These are phyloP conservation scores for Fusarium equiseti DNA, from an alignment of 2,329 filamentous ascomycete species.

Conservation along the genomic window DNA sequence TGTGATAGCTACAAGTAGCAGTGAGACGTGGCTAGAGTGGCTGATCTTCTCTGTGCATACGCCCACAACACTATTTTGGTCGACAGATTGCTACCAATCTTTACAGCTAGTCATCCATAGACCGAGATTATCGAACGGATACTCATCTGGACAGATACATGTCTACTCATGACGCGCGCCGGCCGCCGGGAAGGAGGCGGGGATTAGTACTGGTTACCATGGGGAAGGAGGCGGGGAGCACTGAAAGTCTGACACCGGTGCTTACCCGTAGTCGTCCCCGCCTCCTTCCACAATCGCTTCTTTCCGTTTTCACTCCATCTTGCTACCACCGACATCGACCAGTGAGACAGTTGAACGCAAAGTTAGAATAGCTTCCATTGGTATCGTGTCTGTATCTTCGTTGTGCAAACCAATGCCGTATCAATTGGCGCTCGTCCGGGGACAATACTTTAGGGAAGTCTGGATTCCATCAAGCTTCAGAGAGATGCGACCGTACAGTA, in stretches of 20 bases:
- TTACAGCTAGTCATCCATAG: not conserved
- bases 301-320: fast-evolving
- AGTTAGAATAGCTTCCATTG: too few species aligned
- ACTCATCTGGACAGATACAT: not conserved
- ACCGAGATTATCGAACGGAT: not conserved
- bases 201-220: too few species aligned
- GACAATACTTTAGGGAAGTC: too few species aligned
- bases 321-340: not conserved
- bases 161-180: not conserved
- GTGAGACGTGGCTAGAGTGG: not conserved
- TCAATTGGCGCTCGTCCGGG: too few species aligned
- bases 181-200: not conserved
- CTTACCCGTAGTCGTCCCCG: not conserved
- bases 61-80: too few species aligned
- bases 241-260: not conserved
- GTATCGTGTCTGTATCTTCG: too few species aligned
- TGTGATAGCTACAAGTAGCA: not conserved
- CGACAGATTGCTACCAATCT: too few species aligned
- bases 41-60: too few species aligned
- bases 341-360: too few species aligned
- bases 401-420: too few species aligned
- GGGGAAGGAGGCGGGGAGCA: not conserved
- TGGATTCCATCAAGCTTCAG: too few species aligned
- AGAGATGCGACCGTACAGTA: too few species aligned
- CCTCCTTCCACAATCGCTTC: not conserved